phyloP scores from a whole-genome alignment of 208 protist species.

The Trypanosoma platydactyli region DNA sequence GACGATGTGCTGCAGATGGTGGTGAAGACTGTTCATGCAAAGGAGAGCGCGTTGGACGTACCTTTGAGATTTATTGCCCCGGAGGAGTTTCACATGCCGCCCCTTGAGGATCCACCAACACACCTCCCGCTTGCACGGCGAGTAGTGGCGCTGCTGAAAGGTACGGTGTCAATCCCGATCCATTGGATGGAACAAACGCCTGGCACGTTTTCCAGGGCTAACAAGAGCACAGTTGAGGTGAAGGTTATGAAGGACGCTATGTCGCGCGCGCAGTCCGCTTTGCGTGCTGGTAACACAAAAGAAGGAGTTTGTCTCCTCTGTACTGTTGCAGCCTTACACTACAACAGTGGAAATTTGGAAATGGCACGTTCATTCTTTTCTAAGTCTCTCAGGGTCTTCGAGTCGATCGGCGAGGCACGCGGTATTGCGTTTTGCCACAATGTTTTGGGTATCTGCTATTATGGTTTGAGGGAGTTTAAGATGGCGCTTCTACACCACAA shows the following conservation, averaged over 20 bases:
- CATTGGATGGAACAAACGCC: constrained; percentile 33
- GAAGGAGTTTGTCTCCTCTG: constrained; percentile 60
- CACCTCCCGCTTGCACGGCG: constrained; percentile 58
- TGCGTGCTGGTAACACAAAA: constrained; percentile 48
- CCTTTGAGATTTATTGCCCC: constrained; percentile 78
- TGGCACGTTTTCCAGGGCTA: background rate
- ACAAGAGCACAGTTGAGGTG: constrained; percentile 33
- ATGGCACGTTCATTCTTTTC: constrained; percentile 50
- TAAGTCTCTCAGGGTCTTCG: constrained; percentile 58
- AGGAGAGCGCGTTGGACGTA: constrained; percentile 73
- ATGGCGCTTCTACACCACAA: constrained; percentile 81
- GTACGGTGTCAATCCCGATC: constrained; percentile 50
- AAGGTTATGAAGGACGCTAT: constrained; percentile 60
- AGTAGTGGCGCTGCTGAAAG: constrained; percentile 74
- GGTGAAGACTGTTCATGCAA: constrained; percentile 44
- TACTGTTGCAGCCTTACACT: constrained; percentile 64
- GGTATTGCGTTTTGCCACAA: constrained; percentile 87
- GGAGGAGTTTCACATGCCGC: constrained; percentile 65
- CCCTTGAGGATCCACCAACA: constrained; percentile 66
- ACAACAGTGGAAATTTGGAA: constrained; percentile 85
- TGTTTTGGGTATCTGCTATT: constrained; percentile 77
- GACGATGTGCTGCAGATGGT: constrained; percentile 55
- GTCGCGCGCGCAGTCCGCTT: constrained; percentile 55
- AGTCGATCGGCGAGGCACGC: constrained; percentile 41
- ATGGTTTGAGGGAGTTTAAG: constrained; percentile 71